These are phyloP conservation scores for Nicotiana sylvestris DNA, from an alignment of 257 asterid genomes.

Conservation along the genomic window DNA sequence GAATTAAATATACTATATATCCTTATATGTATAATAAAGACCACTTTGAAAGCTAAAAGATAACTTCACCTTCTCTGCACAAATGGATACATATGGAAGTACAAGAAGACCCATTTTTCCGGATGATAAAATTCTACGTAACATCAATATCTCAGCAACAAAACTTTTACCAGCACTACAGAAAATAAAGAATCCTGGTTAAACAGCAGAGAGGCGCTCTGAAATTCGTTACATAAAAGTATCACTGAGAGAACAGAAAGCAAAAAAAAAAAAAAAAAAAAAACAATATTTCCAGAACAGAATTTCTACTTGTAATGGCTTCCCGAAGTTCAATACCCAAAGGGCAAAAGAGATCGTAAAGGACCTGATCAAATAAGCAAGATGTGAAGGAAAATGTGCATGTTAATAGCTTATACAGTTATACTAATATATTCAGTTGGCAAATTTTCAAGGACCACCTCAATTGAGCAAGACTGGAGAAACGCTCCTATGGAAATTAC, in stretches of 20 bases:
- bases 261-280: not conserved
- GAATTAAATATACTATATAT: constrained; percentile 4
- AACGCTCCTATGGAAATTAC: not conserved
- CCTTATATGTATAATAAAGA: constrained; percentile 9
- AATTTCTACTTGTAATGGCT: not conserved
- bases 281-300: not conserved
- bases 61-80: constrained; percentile 79
- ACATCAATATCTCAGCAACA: constrained; percentile 95
- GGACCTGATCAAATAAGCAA: not conserved
- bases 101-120: constrained; percentile 96
- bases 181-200: constrained; percentile 7
- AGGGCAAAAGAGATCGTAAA: not conserved
- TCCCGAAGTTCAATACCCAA: not conserved
- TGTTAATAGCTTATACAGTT: not conserved
- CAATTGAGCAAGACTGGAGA: not conserved
- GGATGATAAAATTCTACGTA: constrained; percentile 70
- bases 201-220: constrained; percentile 1
- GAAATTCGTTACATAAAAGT: not conserved
- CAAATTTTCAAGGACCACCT: not conserved
- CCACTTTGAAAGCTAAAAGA: not conserved
- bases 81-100: constrained; percentile 92
- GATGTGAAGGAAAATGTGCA: not conserved
- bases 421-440: not conserved
- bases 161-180: constrained; percentile 96
- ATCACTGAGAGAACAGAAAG: not conserved